Base-by-base conservation (phyloP, 805 yeast genomes). In the Cyberlindnera xishuangbannaensis region DNA sequence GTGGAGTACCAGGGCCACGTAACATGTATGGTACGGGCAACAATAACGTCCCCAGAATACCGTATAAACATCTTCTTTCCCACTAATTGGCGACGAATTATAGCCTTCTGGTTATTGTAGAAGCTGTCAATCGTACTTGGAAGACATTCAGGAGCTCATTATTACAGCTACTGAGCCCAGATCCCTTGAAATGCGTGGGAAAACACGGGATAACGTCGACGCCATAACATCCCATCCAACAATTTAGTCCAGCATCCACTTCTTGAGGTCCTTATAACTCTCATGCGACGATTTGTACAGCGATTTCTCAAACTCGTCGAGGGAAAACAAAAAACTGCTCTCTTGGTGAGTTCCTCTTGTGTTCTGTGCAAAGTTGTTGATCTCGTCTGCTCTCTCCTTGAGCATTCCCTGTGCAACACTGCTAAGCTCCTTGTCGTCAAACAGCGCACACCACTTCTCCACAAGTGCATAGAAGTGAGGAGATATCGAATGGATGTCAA, bases 281-380 rank as follows among this genome's bases (percentile, higher is more conserved):
- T 67, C 75, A 37, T 75, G 69, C 3, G 85, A 67, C 11, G 53
- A 47, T 37, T 65, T 71, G 55, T 71, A 81, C 15, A 83, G 28
- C 21, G 56, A 58, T 53, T 73, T 79, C 49, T 87, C 97, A 53
- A 74, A 79, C 48, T 79, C 85, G 51, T 87, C 97, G 41, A 87
- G 60, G 5, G 78, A 75, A 38, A 71, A 64, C 28, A 83, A 47
- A 45, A 87, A 83, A 34, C 67, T 61, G 41, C 62, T 60, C 39
- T 72, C 61, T 44, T 69, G 71, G 53, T 71, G 65, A 38, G 62
- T 58, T 18, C 56, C 58, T 41, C 39, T 44, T 15, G 37, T 41
- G 34, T 45, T 51, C 38, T 43, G 59, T 18, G 94, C 86, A 45
- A 67, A 73, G 51, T 81, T 88, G 52, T 79, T 78, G 18, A 88